A percentile compares a stretch with the other conserved stretches of the same genome.
phyloP scores from a whole-genome alignment of 2,329 filamentous ascomycete genomes.

The Sporothrix phasma region DNA sequence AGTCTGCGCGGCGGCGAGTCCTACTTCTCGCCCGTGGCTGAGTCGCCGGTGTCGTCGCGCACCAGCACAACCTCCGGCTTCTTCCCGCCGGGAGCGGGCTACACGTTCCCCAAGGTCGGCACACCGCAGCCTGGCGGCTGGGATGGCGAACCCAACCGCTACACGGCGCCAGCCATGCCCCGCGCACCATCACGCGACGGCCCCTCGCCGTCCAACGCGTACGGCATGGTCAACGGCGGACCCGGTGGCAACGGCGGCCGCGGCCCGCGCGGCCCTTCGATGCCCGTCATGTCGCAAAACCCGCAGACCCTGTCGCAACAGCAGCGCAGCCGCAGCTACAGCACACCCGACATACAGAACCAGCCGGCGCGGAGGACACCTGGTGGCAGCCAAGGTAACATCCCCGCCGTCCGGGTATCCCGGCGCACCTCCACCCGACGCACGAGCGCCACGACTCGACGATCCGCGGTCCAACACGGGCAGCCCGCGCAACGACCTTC shows the following conservation, averaged over 20 bases:
- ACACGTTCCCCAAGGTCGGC: conserved; percentile 64
- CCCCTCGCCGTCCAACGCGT: conserved; percentile 51
- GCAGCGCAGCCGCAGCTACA: conserved; percentile 78
- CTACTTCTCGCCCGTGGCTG: conserved; percentile 82
- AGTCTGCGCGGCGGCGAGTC: conserved; percentile 59
- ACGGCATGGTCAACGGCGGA: conserved; percentile 43
- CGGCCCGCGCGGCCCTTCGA: conserved; percentile 64
- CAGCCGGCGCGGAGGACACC: conserved; percentile 48
- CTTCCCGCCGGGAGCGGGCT: conserved; percentile 44
- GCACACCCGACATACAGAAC: conserved; percentile 85
- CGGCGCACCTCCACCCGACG: conserved; percentile 53
- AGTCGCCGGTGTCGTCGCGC: conserved; percentile 67
- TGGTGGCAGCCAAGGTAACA: conserved; percentile 41
- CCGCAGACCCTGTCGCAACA: conserved; percentile 50
- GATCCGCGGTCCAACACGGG: conserved; percentile 71
- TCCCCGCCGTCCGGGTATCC: conserved; percentile 71
- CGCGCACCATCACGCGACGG: conserved; percentile 72
- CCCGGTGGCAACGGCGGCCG: conserved; percentile 31
- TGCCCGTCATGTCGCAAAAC: conserved; percentile 55
- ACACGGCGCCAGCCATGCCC: conserved; percentile 80
- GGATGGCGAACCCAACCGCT: conserved; percentile 65
- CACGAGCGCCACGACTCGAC: conserved; percentile 43
- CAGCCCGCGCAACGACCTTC: conserved; percentile 61
- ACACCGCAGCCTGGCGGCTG: conserved; percentile 51
- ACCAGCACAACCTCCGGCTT: conserved; percentile 67